A percentile compares a stretch with the other conserved stretches of the same genome.
Evolutionary conservation across 2,329 filamentous ascomycete species (phyloP).

Genomic region (Purpureocillium takamizusanense): DNA sequence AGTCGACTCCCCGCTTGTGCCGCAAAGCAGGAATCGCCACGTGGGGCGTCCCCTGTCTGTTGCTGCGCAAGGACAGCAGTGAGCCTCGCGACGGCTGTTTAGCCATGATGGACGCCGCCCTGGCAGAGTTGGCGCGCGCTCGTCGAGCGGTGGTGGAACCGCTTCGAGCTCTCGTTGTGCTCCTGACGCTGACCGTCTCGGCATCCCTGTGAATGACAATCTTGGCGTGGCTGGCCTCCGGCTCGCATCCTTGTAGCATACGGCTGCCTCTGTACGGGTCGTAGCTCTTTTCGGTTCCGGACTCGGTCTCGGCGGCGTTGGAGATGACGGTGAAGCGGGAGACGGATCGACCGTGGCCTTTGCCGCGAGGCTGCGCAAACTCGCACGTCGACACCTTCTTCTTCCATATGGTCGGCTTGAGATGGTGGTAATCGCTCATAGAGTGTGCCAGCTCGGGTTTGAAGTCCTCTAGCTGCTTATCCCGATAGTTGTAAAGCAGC

Average conservation of each 20-base stretch:
- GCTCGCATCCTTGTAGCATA: constrained; percentile 26
- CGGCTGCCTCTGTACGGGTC: constrained; percentile 74
- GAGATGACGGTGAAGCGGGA: constrained; percentile 60
- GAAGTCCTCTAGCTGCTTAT: constrained; percentile 82
- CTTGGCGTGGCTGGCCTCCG: constrained; percentile 52
- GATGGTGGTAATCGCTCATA: constrained; percentile 83
- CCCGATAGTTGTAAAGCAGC: constrained; percentile 70
- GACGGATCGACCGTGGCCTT: constrained; percentile 42
- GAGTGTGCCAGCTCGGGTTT: constrained; percentile 74
- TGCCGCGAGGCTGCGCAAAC: constrained; percentile 38
- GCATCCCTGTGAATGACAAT: constrained; percentile 57
- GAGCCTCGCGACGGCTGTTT: constrained; percentile 30
- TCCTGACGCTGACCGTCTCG: constrained; percentile 17
- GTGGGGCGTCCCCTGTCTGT: constrained; percentile 30
- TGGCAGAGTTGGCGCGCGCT: constrained; percentile 17
- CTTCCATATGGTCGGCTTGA: constrained; percentile 48
- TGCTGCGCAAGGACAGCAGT: constrained; percentile 40
- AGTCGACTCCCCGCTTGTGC: constrained; percentile 45
- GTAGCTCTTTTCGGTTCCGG: constrained; percentile 55
- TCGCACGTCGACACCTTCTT: constrained; percentile 54
- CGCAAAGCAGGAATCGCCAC: constrained; percentile 32
- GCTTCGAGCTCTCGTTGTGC: constrained; percentile 23
- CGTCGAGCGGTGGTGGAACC: constrained; percentile 24
- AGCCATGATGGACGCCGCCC: constrained; percentile 17
- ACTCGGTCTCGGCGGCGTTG: constrained; percentile 43